A percentile compares a stretch with the other conserved stretches of the same genome.
Evolutionary conservation across 1,284 basidiomycete species (phyloP).

Genomic region (Apiotrichum porosum): DNA sequence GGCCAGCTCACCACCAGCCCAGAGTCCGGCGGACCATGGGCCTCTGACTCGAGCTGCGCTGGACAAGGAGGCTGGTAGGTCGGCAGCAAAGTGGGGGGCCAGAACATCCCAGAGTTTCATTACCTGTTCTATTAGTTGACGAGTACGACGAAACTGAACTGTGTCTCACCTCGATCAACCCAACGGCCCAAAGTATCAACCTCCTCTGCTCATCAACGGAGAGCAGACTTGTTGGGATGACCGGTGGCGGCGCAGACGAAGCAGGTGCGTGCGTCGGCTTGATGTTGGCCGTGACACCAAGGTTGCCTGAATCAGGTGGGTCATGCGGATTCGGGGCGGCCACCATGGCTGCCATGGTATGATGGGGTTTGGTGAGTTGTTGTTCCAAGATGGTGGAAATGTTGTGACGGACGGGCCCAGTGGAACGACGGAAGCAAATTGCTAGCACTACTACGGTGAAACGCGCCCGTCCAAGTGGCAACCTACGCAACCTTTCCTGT

Average conservation of each 20-base stretch:
- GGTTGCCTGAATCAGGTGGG: too few species aligned
- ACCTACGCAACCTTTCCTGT: too few species aligned
- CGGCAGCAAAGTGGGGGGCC: constrained; percentile 27
- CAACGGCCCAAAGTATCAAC: constrained; percentile 34
- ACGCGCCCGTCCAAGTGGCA: too few species aligned
- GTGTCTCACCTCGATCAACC: constrained; percentile 35
- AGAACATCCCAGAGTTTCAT: constrained; percentile 46
- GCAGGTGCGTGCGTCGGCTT: neutral
- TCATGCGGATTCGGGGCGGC: too few species aligned
- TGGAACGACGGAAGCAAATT: too few species aligned
- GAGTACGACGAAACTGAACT: neutral
- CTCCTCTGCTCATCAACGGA: constrained; percentile 40
- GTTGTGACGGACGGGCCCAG: too few species aligned
- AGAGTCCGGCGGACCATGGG: constrained; percentile 24
- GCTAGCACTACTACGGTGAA: too few species aligned
- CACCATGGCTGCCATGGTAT: too few species aligned
- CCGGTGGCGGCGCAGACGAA: constrained; percentile 28
- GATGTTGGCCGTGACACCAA: too few species aligned
- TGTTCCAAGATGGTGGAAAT: too few species aligned
- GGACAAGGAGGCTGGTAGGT: constrained; percentile 34
- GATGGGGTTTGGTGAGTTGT: too few species aligned
- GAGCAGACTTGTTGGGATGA: constrained; percentile 41
- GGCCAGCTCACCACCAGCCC: constrained; percentile 28
- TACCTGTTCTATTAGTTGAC: constrained; percentile 17
- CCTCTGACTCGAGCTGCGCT: constrained; percentile 22